These are phyloP conservation scores for Backusella circina DNA, from an alignment of 192 early-diverging fungal species.

Conservation along the genomic window DNA sequence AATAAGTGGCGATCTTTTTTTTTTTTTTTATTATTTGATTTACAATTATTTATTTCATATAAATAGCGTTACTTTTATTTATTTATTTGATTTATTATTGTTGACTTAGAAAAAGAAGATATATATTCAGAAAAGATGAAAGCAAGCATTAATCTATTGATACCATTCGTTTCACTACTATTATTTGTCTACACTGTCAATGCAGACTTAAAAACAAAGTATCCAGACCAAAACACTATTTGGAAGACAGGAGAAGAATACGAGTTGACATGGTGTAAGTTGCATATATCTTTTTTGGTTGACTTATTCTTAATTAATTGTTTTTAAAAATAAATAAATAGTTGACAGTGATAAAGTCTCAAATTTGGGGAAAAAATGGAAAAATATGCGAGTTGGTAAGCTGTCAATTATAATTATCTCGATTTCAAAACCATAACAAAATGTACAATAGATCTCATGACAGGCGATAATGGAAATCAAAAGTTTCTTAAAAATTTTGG, in stretches of 20 bases:
- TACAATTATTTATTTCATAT: not conserved
- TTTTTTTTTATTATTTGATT: too few relatives aligned
- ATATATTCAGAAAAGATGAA: not conserved
- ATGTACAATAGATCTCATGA: constrained; percentile 34
- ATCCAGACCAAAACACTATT: constrained; percentile 21
- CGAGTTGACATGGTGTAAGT: constrained; percentile 27
- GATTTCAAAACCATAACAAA: not conserved
- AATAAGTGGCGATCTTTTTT: not conserved
- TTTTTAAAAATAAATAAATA: not conserved
- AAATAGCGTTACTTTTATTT: not conserved
- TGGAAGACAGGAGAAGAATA: constrained; percentile 26
- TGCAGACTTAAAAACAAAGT: constrained; percentile 14
- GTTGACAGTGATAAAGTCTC: constrained; percentile 13
- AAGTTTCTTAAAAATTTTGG: constrained; percentile 21
- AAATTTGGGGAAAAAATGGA: constrained; percentile 15
- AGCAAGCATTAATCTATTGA: not conserved
- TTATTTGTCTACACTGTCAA: not conserved
- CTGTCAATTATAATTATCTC: not conserved
- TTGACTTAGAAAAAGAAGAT: too few relatives aligned
- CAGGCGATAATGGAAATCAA: constrained; percentile 36
- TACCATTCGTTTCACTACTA: not conserved
- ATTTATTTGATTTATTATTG: not conserved
- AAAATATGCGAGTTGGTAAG: constrained; percentile 25
- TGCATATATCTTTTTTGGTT: not conserved
- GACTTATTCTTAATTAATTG: not conserved